A percentile compares a stretch with the other conserved stretches of the same genome.
These are phyloP conservation scores for Microsporum canis DNA, from an alignment of 2,329 filamentous ascomycete species.

Conservation along the genomic window DNA sequence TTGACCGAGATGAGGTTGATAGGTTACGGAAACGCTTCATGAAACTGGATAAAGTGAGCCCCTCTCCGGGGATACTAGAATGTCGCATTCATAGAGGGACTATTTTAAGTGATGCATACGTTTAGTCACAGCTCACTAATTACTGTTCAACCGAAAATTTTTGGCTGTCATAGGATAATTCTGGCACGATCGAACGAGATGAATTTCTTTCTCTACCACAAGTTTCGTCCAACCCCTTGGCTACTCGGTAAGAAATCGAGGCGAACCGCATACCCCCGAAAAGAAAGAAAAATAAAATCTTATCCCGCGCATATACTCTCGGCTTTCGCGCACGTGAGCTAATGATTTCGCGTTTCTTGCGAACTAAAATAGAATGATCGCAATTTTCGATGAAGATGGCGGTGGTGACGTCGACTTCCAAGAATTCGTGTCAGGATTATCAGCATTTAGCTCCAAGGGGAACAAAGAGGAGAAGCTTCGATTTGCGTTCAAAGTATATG, in stretches of 20 bases:
- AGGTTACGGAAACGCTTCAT: constrained; percentile 93
- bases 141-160: background rate
- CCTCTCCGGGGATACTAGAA: background rate
- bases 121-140: background rate
- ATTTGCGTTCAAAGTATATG: constrained; percentile 98
- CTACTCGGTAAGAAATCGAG: constrained; percentile 58
- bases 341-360: background rate
- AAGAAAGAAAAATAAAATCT: background rate
- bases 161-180: constrained; percentile 63
- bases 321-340: background rate
- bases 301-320: background rate
- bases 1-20: constrained; percentile 95
- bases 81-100: background rate
- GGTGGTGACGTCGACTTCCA: constrained; percentile 97
- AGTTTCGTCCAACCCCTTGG: constrained; percentile 94
- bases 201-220: constrained; percentile 95
- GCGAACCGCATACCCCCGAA: background rate
- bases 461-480: constrained; percentile 98
- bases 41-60: constrained; percentile 86
- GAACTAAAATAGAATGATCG: constrained; percentile 72
- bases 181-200: constrained; percentile 94
- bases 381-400: constrained; percentile 97
- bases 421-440: constrained; percentile 91
- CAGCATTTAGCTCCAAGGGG: constrained; percentile 91
- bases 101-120: background rate